Evolutionary conservation across 352 stramenopile species (phyloP).

Genomic region (Phytophthora hybrid): DNA sequence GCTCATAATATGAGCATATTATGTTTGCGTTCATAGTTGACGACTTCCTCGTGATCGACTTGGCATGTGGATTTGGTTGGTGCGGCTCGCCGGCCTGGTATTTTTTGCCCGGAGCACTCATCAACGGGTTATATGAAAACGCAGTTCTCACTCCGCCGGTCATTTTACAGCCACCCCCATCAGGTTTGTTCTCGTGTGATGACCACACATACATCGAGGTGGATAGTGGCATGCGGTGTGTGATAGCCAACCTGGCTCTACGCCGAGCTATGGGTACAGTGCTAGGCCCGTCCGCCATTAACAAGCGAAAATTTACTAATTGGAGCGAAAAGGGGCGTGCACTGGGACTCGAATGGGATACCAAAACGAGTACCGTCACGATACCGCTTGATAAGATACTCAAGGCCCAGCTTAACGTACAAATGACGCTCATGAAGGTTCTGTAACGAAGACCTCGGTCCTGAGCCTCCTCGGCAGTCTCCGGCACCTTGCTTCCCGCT

Average conservation of each 20-base stretch:
- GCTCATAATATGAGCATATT: too few relatives aligned
- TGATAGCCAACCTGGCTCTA: background rate
- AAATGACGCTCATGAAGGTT: too few relatives aligned
- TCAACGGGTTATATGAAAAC: too few relatives aligned
- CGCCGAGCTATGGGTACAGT: background rate
- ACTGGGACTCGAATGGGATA: constrained; percentile 2
- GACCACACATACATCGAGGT: constrained; percentile 4
- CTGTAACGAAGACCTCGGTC: too few relatives aligned
- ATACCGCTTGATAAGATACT: background rate
- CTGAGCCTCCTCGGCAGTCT: too few relatives aligned
- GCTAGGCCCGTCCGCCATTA: constrained; percentile 3
- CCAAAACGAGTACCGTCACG: background rate
- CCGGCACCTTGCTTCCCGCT: too few relatives aligned
- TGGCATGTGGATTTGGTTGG: too few relatives aligned
- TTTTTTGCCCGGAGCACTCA: too few relatives aligned
- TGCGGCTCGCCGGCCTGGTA: too few relatives aligned
- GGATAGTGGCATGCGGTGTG: background rate
- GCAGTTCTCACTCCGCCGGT: background rate
- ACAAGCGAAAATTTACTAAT: constrained; percentile 1
- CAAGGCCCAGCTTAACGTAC: background rate
- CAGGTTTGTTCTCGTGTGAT: constrained; percentile 2
- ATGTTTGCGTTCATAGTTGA: constrained; percentile 17
- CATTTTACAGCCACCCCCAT: too few relatives aligned
- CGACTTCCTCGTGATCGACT: too few relatives aligned
- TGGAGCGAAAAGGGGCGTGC: background rate